These are phyloP conservation scores for Lachnellula subtilissima DNA, from an alignment of 2,329 filamentous ascomycete genomes.

Conservation along the genomic window DNA sequence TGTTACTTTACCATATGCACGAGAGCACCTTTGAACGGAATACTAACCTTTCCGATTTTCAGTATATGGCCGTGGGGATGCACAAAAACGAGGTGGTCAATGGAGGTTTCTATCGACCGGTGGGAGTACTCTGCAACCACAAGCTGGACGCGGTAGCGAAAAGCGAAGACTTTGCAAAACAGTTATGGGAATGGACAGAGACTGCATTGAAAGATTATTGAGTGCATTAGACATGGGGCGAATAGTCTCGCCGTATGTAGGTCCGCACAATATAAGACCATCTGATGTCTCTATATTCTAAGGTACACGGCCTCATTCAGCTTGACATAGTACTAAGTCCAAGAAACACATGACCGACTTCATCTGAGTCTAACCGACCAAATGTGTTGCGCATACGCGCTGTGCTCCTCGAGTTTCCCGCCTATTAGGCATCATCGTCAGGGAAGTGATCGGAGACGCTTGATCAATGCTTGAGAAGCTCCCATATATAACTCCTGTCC, in stretches of 20 bases:
- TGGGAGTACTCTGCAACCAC: constrained; percentile 29
- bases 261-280: neutral
- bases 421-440: too few species aligned
- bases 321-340: too few species aligned
- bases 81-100: constrained; percentile 23
- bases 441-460: too few species aligned
- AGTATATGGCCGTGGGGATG: constrained; percentile 36
- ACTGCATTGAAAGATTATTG: constrained; percentile 3
- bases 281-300: neutral
- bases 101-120: constrained; percentile 34
- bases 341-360: too few species aligned
- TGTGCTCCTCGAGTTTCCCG: too few species aligned
- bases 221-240: neutral
- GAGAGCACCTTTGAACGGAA: too few species aligned
- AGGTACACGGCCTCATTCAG: too few species aligned
- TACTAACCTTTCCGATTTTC: neutral
- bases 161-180: constrained; percentile 30
- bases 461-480: too few species aligned
- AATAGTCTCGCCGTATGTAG: neutral
- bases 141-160: constrained; percentile 21
- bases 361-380: too few species aligned
- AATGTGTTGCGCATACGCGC: too few species aligned
- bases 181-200: constrained; percentile 38
- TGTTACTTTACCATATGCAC: too few species aligned
- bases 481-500: too few species aligned